Percentiles rank a stretch among this genome's conserved stretches.
phyloP scores from a whole-genome alignment of 768 basidiomycete species.

The Lactarius vividus region DNA sequence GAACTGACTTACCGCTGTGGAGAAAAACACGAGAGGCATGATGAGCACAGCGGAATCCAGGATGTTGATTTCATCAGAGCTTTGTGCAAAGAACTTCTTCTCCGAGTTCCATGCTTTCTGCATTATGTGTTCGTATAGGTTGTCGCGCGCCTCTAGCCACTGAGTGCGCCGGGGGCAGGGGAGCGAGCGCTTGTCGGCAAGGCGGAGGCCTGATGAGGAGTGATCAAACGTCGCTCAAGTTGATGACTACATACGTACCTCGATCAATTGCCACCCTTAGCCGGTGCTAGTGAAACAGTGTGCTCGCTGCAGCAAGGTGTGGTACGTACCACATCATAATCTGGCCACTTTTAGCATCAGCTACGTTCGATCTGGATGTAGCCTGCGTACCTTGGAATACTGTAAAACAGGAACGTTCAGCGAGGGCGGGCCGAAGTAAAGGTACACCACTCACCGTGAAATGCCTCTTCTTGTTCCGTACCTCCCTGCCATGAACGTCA shows the following conservation, averaged over 20 bases:
- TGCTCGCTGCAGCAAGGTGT: not conserved
- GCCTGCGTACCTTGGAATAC: slow-evolving; percentile 71
- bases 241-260: slow-evolving; percentile 42
- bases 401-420: slow-evolving; percentile 30
- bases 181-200: slow-evolving; percentile 92
- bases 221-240: not conserved
- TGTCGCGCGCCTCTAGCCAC: slow-evolving; percentile 77
- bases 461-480: slow-evolving; percentile 77
- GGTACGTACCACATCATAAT: slow-evolving; percentile 82
- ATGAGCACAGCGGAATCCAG: slow-evolving; percentile 88
- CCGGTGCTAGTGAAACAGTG: slow-evolving; percentile 1
- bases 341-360: slow-evolving; percentile 36
- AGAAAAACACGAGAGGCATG: slow-evolving; percentile 93
- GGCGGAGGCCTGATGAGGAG: slow-evolving; percentile 57
- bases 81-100: slow-evolving; percentile 73
- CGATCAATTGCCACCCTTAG: slow-evolving; percentile 91
- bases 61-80: slow-evolving; percentile 80
- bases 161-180: slow-evolving; percentile 71
- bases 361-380: not conserved
- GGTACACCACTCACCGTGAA: slow-evolving; percentile 60
- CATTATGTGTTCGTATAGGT: slow-evolving; percentile 93
- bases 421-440: not conserved
- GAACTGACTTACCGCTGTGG: slow-evolving; percentile 57
- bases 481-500: slow-evolving; percentile 62
- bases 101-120: slow-evolving; percentile 78